Evolutionary conservation across 495 filamentous ascomycete genomes (phyloP), one percentile per base, ranked within the genome.

Genomic region (Cairneyella variabilis): DNA sequence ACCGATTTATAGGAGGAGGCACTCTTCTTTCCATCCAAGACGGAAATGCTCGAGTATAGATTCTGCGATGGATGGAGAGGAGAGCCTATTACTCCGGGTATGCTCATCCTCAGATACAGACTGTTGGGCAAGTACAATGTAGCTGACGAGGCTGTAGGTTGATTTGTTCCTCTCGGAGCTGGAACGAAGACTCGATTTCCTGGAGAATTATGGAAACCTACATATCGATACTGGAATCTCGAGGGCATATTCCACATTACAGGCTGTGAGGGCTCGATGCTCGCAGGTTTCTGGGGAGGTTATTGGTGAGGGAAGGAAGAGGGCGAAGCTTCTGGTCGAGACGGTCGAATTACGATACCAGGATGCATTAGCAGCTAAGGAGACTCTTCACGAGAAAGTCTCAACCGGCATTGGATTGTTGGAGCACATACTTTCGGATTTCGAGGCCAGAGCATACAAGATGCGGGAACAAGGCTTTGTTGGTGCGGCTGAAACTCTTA

Each of bases 291-390:
- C 91, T 7, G 91, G 88, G 51, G 91, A 90, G 56, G 77, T 96
- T 34, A 86, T 97, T 66, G 95, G 88, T 25, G 88, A 89, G 39
- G 91, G 93, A 22, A 84, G 85, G 48, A 83, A 88, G 56, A 80
- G 89, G 41, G 88, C 95, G 34, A 85, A 86, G 58, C 82, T 96
- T 39, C 80, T 97, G 67, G 90, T 99, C 16, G 93, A 97, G 53
- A 95, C 90, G 2, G 75, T 99, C n/a, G 93, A 99, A 64, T 80
- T 78, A 11, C 77, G 88, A 55, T 98, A 97, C 69, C 86, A 91
- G 26, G 88, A 92, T 53, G 91, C 83, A n/a, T 67, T 99, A 49
- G 84, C 79, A 6, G 88, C 85, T 9, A 91, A 90, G 54, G 91
- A 86, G 52, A 90, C 93, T 3, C 68, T 97, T 64, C 89, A 91